Evolutionary conservation across 2,329 filamentous ascomycete species (phyloP).

Genomic region (Phaeosphaeriaceae sp.): DNA sequence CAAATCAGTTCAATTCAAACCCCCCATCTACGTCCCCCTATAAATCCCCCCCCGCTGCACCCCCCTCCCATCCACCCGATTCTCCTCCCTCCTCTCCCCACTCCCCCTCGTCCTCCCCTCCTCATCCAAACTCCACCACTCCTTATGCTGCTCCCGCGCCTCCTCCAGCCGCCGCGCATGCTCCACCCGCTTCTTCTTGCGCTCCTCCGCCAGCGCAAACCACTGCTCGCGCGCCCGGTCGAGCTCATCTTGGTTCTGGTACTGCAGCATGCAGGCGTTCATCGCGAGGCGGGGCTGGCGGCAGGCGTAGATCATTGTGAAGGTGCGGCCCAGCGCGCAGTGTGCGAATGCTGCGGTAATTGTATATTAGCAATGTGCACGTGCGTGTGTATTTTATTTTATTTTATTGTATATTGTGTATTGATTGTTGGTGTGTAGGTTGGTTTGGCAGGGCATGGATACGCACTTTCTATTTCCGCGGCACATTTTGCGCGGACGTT

Average conservation of each 20-base stretch:
- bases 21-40: constrained; percentile 12
- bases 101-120: constrained; percentile 37
- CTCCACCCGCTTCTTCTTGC: constrained; percentile 70
- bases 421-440: not conserved
- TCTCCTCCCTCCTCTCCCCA: constrained; percentile 20
- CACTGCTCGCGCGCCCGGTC: constrained; percentile 91
- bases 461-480: constrained; percentile 61
- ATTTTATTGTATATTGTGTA: not conserved
- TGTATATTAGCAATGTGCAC: no score
- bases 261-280: constrained; percentile 90
- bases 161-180: constrained; percentile 55
- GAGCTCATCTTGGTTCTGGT: constrained; percentile 83
- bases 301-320: constrained; percentile 88
- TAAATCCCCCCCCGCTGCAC: constrained; percentile 26
- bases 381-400: constrained; percentile 2
- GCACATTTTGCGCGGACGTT: constrained; percentile 81
- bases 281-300: constrained; percentile 79
- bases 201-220: constrained; percentile 79
- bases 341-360: constrained; percentile 93
- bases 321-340: constrained; percentile 84
- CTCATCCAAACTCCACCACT: constrained; percentile 59
- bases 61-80: constrained; percentile 24
- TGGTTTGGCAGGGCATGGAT: not conserved
- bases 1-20: no score
- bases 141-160: constrained; percentile 54